These are phyloP conservation scores for Rostrohypoxylon terebratum DNA, from an alignment of 495 filamentous ascomycete species.

Conservation along the genomic window DNA sequence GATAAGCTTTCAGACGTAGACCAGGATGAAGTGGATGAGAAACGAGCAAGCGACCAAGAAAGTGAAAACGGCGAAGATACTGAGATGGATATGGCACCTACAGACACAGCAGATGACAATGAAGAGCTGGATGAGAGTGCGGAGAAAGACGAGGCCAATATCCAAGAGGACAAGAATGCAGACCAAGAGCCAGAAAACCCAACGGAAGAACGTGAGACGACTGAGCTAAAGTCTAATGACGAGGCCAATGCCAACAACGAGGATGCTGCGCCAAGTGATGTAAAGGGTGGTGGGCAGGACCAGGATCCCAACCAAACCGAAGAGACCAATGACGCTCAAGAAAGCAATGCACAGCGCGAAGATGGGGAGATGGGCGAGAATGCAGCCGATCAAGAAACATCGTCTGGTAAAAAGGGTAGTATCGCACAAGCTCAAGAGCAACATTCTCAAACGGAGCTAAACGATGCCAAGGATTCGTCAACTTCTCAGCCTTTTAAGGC, in stretches of 20 bases:
- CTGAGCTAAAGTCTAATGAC: conserved; percentile 56
- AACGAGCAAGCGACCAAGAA: conserved; percentile 45
- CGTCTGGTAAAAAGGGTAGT: conserved; percentile 62
- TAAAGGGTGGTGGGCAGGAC: conserved; percentile 67
- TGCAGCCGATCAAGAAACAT: conserved; percentile 61
- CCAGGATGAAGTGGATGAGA: conserved; percentile 54
- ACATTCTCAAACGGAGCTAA: conserved; percentile 58
- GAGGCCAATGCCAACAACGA: conserved; percentile 68
- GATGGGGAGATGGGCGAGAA: conserved; percentile 62
- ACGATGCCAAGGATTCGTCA: conserved; percentile 58
- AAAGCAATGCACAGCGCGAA: conserved; percentile 60
- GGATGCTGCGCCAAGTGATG: conserved; percentile 75
- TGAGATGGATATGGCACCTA: conserved; percentile 45
- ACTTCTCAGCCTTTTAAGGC: conserved; percentile 84
- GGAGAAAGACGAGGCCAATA: conserved; percentile 57
- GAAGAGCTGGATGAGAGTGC: conserved; percentile 47
- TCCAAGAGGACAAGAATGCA: conserved; percentile 59
- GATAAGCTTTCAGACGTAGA: conserved; percentile 66
- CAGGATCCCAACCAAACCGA: conserved; percentile 62
- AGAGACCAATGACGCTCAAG: conserved; percentile 56
- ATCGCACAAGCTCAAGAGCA: conserved; percentile 65
- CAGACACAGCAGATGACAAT: conserved; percentile 42
- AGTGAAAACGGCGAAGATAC: conserved; percentile 46
- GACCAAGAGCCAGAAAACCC: conserved; percentile 47
- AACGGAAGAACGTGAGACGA: conserved; percentile 48